A percentile compares a stretch with the other conserved stretches of the same genome.
These are phyloP conservation scores for Coemansia guatemalensis DNA, from an alignment of 192 early-diverging fungal genomes.

Conservation along the genomic window DNA sequence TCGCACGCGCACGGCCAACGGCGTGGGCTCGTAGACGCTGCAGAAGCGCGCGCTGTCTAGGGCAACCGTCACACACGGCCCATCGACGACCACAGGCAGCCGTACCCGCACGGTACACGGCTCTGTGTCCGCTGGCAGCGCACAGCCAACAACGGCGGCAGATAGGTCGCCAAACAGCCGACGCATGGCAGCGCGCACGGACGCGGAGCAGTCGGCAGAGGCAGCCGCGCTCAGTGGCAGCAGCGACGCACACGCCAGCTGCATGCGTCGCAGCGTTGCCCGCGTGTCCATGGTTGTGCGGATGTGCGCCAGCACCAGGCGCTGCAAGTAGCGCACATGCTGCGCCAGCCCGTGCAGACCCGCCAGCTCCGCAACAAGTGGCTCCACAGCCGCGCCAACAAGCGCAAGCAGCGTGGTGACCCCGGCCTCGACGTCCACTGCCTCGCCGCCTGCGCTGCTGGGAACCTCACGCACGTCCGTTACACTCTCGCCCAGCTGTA, in stretches of 20 bases:
- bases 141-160: neutral
- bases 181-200: conserved; percentile 14
- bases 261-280: conserved; percentile 8
- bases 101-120: neutral
- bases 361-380: neutral
- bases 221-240: conserved; percentile 10
- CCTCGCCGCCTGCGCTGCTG: too few species aligned
- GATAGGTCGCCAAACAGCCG: conserved; percentile 13
- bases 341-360: conserved; percentile 1
- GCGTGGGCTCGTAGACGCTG: conserved; percentile 20
- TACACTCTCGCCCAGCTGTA: conserved; percentile 19
- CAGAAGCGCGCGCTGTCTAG: conserved; percentile 19
- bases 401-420: conserved; percentile 6
- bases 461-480: conserved; percentile 16
- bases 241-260: conserved; percentile 12
- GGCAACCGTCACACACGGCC: conserved; percentile 3
- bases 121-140: neutral
- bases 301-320: conserved; percentile 19
- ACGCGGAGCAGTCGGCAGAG: neutral
- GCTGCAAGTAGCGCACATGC: conserved; percentile 16
- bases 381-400: neutral
- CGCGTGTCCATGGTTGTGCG: conserved; percentile 15
- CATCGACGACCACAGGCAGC: neutral
- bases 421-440: conserved; percentile 2
- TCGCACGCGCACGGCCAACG: conserved; percentile 17